A percentile compares a stretch with the other conserved stretches of the same genome.
These are phyloP conservation scores for Aquilaria yunnanensis DNA, from an alignment of 345 rosid genomes.

Conservation along the genomic window DNA sequence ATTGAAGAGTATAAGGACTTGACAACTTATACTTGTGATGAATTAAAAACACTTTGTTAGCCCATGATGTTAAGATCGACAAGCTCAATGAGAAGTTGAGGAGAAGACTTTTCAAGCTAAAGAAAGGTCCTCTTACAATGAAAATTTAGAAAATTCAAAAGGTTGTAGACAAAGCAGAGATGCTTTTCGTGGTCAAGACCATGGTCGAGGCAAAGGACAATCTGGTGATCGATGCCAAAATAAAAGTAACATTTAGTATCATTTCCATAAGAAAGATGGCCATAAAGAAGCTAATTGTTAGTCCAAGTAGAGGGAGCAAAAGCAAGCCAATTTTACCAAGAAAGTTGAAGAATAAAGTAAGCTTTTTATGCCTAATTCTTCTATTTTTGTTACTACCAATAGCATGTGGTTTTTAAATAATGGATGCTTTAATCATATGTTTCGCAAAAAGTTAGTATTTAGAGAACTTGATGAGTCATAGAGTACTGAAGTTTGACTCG, in stretches of 20 bases:
- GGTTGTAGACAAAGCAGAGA: background rate
- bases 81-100: background rate
- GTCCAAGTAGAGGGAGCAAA: background rate
- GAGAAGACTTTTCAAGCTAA: background rate
- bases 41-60: conserved; percentile 1
- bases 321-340: background rate
- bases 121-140: background rate
- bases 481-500: background rate
- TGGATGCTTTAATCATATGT: background rate
- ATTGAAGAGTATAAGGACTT: conserved; percentile 6
- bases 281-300: background rate
- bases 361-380: background rate
- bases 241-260: background rate
- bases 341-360: background rate
- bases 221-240: too few species aligned
- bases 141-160: background rate
- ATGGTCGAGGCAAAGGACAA: too few species aligned
- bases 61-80: background rate
- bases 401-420: background rate
- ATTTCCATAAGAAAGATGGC: background rate
- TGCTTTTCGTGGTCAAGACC: too few species aligned
- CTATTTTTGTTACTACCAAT: too few species aligned
- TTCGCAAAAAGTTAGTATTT: background rate
- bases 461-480: conserved; percentile 3
- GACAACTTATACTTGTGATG: background rate